Percentiles rank a stretch among this genome's conserved stretches.
These are phyloP conservation scores for Alloteropsis angusta DNA, from an alignment of 202 grass and related monocot genomes.

Conservation along the genomic window DNA sequence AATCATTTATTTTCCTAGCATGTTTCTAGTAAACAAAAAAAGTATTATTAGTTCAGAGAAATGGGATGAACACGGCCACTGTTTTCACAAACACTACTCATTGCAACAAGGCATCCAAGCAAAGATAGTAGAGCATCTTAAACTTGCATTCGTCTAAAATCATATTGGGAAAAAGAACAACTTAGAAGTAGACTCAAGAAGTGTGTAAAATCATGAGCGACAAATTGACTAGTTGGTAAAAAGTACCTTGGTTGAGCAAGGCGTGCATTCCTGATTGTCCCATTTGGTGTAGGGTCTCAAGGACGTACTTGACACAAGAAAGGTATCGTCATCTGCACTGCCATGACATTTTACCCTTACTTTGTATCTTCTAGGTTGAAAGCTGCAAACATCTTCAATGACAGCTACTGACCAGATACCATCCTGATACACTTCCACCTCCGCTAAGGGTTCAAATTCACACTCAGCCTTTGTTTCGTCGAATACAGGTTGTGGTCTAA, in stretches of 20 bases:
- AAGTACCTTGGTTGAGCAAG: background rate
- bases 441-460: slow-evolving; percentile 9
- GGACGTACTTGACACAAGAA: slow-evolving; percentile 17
- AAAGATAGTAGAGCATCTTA: background rate
- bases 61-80: background rate
- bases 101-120: background rate
- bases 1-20: background rate
- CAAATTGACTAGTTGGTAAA: background rate
- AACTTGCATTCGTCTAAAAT: slow-evolving; percentile 16
- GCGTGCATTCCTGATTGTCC: slow-evolving; percentile 27
- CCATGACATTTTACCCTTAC: slow-evolving; percentile 1
- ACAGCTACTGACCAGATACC: slow-evolving; percentile 40
- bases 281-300: slow-evolving; percentile 27
- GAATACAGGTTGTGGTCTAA: slow-evolving; percentile 4
- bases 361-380: slow-evolving; percentile 20
- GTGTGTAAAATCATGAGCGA: background rate
- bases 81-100: background rate
- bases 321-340: background rate
- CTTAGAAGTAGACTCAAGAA: background rate
- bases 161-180: background rate
- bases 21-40: slow-evolving; percentile 12
- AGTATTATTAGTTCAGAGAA: background rate
- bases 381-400: slow-evolving; percentile 16
- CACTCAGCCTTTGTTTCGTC: background rate
- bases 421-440: slow-evolving; percentile 45